Evolutionary conservation across 306 rosid genomes (phyloP).

Genomic region (Inga laurina): DNA sequence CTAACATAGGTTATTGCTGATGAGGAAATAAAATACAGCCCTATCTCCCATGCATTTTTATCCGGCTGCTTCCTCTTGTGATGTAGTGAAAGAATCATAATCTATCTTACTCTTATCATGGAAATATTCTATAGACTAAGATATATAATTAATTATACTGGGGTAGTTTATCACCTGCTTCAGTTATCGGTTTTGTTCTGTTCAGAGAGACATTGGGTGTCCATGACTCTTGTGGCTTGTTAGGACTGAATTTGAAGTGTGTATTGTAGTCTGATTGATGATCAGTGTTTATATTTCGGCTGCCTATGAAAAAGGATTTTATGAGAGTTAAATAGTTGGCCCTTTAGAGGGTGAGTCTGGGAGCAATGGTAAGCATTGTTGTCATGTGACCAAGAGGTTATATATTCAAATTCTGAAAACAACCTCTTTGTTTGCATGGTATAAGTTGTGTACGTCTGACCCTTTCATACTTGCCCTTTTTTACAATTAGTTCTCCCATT

Average conservation of each 20-base stretch:
- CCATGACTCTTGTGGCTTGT: not conserved
- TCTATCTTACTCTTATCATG: not conserved
- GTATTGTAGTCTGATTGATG: not conserved
- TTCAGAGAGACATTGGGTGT: not conserved
- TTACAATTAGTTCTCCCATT: not conserved
- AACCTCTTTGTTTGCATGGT: rapidly evolving
- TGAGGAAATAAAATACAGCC: not conserved
- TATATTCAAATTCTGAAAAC: no score
- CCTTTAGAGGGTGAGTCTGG: no score
- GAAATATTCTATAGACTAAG: not conserved
- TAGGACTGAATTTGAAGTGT: not conserved
- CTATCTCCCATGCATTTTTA: not conserved
- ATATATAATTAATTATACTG: not conserved
- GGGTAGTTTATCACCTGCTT: not conserved
- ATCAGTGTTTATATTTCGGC: not conserved
- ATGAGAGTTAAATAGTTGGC: not conserved
- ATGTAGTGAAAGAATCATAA: not conserved
- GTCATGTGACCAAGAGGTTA: no score
- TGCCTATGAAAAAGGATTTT: not conserved
- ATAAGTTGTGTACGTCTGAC: no score
- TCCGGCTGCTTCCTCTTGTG: not conserved
- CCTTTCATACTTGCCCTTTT: no score
- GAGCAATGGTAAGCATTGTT: no score
- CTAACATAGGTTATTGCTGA: slow-evolving; percentile 7
- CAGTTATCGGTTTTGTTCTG: not conserved